phyloP scores from a whole-genome alignment of 345 rosid genomes.

The Arabidopsis suecica region DNA sequence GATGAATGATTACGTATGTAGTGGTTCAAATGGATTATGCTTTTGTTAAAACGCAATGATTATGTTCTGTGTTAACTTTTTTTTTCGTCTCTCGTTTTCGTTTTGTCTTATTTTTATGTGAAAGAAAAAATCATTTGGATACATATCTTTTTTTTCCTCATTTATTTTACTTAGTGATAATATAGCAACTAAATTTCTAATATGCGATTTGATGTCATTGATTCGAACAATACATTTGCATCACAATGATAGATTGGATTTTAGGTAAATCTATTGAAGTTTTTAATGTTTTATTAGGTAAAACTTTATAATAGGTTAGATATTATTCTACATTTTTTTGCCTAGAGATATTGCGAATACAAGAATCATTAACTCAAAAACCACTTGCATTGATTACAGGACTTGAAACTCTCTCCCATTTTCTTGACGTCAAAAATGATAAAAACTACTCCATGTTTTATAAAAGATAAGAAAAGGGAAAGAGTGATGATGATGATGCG shows the following conservation, averaged over 20 bases:
- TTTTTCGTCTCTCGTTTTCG: not conserved
- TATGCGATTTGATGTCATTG: too few species aligned
- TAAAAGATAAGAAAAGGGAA: not conserved
- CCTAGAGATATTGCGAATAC: not conserved
- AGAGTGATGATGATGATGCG: slow-evolving; percentile 36
- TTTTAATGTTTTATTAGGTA: not conserved
- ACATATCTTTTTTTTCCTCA: too few species aligned
- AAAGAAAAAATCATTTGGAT: not conserved
- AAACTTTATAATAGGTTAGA: not conserved
- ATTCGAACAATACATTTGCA: not conserved
- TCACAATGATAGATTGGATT: not conserved
- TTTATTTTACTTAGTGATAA: too few species aligned
- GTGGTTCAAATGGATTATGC: slow-evolving; percentile 14
- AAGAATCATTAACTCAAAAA: slow-evolving; percentile 1
- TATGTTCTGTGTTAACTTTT: not conserved
- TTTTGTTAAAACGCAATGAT: slow-evolving; percentile 25
- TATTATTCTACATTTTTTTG: not conserved
- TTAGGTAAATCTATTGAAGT: not conserved
- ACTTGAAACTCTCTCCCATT: not conserved
- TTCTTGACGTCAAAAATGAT: slow-evolving; percentile 23
- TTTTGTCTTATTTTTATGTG: not conserved
- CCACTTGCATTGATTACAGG: slow-evolving; percentile 7
- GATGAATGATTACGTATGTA: slow-evolving; percentile 3
- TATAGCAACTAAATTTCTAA: too few species aligned
- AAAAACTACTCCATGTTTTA: not conserved